These are phyloP conservation scores for Ceratobasidium sp. DNA, from an alignment of 1,284 basidiomycete species.

Conservation along the genomic window DNA sequence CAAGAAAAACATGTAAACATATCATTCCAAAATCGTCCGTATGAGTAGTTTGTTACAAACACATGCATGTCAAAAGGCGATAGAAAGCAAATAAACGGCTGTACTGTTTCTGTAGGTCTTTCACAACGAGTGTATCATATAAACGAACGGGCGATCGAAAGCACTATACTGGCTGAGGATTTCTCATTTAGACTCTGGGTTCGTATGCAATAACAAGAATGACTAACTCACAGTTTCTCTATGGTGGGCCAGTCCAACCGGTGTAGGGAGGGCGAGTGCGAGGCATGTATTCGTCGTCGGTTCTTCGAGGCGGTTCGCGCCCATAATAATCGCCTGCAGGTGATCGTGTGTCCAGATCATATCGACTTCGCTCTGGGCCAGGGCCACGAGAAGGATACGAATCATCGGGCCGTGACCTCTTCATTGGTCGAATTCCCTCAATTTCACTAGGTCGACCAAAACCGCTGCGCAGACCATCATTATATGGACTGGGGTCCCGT, in stretches of 20 bases:
- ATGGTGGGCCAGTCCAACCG: background rate
- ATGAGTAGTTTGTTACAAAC: too few species aligned
- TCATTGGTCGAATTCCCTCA: constrained; percentile 38
- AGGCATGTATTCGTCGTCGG: constrained; percentile 23
- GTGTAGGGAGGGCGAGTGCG: constrained; percentile 23
- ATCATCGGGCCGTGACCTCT: constrained; percentile 31
- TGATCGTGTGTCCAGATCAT: constrained; percentile 7
- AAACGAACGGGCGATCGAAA: too few species aligned
- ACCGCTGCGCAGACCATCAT: constrained; percentile 29
- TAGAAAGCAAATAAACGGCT: too few species aligned
- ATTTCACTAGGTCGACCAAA: constrained; percentile 22
- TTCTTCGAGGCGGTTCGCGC: constrained; percentile 16
- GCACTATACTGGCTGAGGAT: too few species aligned
- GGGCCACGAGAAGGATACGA: constrained; percentile 17
- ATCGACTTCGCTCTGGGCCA: constrained; percentile 7
- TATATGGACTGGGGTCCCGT: constrained; percentile 28
- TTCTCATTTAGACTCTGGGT: too few species aligned
- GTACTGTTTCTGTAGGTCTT: too few species aligned
- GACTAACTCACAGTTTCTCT: constrained; percentile 5
- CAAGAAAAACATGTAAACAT: too few species aligned
- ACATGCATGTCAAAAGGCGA: too few species aligned
- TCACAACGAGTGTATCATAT: too few species aligned
- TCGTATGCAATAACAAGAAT: too few species aligned
- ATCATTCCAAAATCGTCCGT: too few species aligned
- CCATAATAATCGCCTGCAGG: constrained; percentile 23